A percentile compares a stretch with the other conserved stretches of the same genome.
phyloP scores from a whole-genome alignment of 192 early-diverging fungal species.

The Backusella tuberculispora region DNA sequence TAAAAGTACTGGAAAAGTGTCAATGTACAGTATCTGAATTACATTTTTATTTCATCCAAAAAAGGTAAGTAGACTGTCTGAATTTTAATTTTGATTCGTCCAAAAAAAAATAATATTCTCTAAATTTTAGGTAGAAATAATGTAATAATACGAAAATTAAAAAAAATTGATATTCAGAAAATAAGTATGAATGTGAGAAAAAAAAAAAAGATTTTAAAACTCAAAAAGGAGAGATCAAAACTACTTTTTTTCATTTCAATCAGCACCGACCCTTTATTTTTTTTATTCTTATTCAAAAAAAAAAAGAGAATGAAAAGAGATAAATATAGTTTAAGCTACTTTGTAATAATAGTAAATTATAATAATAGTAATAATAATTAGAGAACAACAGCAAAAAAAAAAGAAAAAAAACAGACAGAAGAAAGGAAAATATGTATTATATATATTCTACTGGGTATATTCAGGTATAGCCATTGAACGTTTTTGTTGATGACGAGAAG shows the following conservation, averaged over 20 bases:
- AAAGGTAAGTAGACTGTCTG: too few relatives aligned
- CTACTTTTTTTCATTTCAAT: neutral
- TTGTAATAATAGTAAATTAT: neutral
- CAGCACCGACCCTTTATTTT: neutral
- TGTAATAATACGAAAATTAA: neutral
- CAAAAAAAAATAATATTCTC: too few relatives aligned
- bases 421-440: neutral
- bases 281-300: neutral
- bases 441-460: constrained; percentile 12
- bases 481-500: constrained; percentile 5
- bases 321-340: too few relatives aligned
- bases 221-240: neutral
- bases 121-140: too few relatives aligned
- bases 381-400: neutral
- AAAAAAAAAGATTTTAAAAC: neutral
- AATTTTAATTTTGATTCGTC: too few relatives aligned
- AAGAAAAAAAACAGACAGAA: neutral
- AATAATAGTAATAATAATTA: neutral
- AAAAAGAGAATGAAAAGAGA: neutral
- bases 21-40: too few relatives aligned
- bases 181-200: neutral
- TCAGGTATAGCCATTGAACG: constrained; percentile 9
- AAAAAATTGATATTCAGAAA: too few relatives aligned
- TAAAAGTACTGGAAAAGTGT: neutral
- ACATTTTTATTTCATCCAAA: too few relatives aligned